phyloP scores from a whole-genome alignment of 2,329 filamentous ascomycete species.

The Eurotiales sp. region DNA sequence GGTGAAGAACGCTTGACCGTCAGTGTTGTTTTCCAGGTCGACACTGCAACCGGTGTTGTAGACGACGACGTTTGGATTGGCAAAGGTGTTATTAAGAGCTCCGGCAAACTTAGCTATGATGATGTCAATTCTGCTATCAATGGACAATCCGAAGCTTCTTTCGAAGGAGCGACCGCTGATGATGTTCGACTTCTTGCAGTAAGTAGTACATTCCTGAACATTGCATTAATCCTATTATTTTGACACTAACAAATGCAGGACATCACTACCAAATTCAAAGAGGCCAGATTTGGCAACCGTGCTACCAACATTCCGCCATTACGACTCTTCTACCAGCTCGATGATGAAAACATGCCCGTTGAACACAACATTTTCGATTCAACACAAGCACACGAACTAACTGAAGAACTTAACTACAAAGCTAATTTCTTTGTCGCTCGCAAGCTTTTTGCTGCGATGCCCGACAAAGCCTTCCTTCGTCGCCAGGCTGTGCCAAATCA shows the following conservation, averaged over 20 bases:
- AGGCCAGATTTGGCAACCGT: slow-evolving; percentile 76
- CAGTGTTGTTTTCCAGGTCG: slow-evolving; percentile 88
- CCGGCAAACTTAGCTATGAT: slow-evolving; percentile 76
- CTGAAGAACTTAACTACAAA: slow-evolving; percentile 93
- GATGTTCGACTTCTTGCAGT: slow-evolving; percentile 52
- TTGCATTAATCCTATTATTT: slow-evolving; percentile 15
- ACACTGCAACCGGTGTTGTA: slow-evolving; percentile 73
- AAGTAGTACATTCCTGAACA: not conserved
- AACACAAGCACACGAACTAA: slow-evolving; percentile 81
- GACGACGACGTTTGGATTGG: slow-evolving; percentile 93
- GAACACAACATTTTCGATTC: slow-evolving; percentile 96
- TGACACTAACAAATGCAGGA: slow-evolving; percentile 47
- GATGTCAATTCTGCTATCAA: slow-evolving; percentile 80
- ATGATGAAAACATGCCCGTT: slow-evolving; percentile 96
- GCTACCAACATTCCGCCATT: slow-evolving; percentile 77
- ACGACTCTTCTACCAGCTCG: slow-evolving; percentile 85
- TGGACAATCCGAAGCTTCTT: slow-evolving; percentile 58
- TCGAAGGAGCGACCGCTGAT: slow-evolving; percentile 64
- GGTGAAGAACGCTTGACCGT: slow-evolving; percentile 87
- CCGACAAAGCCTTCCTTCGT: slow-evolving; percentile 88
- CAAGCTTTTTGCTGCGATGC: slow-evolving; percentile 71
- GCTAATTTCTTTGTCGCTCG: slow-evolving; percentile 86
- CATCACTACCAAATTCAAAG: slow-evolving; percentile 85
- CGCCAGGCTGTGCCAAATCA: slow-evolving; percentile 81
- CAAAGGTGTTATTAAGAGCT: slow-evolving; percentile 88